phyloP scores from a whole-genome alignment of 441 rosid genomes.

The Heliophila coronopifolia region DNA sequence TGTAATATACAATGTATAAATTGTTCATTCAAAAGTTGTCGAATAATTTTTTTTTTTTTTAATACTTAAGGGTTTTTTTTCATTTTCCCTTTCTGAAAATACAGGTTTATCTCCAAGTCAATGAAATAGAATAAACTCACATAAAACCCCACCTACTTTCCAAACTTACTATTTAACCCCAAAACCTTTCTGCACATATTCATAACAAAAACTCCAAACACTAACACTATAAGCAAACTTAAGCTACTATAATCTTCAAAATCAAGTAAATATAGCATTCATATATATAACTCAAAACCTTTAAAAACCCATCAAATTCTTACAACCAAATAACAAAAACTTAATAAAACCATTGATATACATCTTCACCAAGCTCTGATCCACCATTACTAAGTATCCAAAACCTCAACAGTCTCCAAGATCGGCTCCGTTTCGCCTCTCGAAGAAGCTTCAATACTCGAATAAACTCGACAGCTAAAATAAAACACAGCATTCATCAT shows the following conservation, averaged over 20 bases:
- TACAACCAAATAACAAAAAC: background rate
- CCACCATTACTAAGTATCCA: conserved; percentile 11
- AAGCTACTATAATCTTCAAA: background rate
- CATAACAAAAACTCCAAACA: too few relatives aligned
- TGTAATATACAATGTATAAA: too few relatives aligned
- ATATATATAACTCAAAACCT: background rate
- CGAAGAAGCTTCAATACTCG: conserved; percentile 43
- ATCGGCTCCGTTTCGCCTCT: conserved; percentile 43
- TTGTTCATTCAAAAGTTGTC: too few relatives aligned
- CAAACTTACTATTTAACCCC: too few relatives aligned
- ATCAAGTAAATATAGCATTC: background rate
- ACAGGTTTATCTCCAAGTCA: too few relatives aligned
- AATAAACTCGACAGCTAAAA: conserved; percentile 64
- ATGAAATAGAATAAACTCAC: too few relatives aligned
- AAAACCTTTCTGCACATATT: too few relatives aligned
- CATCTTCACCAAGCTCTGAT: background rate
- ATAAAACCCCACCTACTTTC: too few relatives aligned
- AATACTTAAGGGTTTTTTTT: too few relatives aligned
- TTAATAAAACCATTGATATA: conserved; percentile 12
- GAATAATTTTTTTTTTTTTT: too few relatives aligned
- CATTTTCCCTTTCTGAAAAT: too few relatives aligned
- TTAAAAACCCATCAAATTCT: background rate
- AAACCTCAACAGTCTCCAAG: conserved; percentile 34
- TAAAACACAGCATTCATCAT: conserved; percentile 88
- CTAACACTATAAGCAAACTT: conserved; percentile 4